A percentile compares a stretch with the other conserved stretches of the same genome.
Evolutionary conservation across 345 rosid genomes (phyloP).

Genomic region (Murraya koenigii): DNA sequence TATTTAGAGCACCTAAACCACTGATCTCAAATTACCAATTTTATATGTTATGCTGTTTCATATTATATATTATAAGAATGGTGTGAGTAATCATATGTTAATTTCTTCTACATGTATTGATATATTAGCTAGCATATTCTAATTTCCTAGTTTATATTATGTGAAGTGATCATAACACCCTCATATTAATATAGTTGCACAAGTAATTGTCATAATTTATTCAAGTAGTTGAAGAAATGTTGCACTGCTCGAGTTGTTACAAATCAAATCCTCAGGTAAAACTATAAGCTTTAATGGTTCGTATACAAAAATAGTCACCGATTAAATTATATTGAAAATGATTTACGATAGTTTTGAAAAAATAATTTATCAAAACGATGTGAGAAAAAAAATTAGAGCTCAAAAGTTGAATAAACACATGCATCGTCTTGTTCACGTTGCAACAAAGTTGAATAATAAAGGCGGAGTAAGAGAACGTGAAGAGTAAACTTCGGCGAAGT

Average conservation of each 20-base stretch:
- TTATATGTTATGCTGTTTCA: too few relatives aligned
- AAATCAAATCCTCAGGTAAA: background rate
- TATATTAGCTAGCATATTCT: too few relatives aligned
- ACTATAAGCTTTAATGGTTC: background rate
- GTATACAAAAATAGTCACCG: background rate
- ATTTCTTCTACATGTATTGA: too few relatives aligned
- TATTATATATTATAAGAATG: too few relatives aligned
- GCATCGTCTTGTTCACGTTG: background rate
- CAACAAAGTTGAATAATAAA: conserved; percentile 12
- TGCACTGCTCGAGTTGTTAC: background rate
- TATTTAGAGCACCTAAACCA: too few relatives aligned
- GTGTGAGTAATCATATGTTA: too few relatives aligned
- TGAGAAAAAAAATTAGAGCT: too few relatives aligned
- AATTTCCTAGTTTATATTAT: background rate
- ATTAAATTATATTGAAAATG: too few relatives aligned
- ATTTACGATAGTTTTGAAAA: too few relatives aligned
- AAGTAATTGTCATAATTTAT: background rate
- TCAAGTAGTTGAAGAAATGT: background rate
- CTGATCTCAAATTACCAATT: too few relatives aligned
- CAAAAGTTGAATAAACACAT: too few relatives aligned
- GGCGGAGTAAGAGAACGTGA: conserved; percentile 5
- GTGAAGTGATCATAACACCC: background rate
- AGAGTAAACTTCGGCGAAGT: background rate
- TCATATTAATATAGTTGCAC: background rate
- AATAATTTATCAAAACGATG: too few relatives aligned